Evolutionary conservation across 768 basidiomycete genomes (phyloP).

Genomic region (Macrolepiota fuliginosa): DNA sequence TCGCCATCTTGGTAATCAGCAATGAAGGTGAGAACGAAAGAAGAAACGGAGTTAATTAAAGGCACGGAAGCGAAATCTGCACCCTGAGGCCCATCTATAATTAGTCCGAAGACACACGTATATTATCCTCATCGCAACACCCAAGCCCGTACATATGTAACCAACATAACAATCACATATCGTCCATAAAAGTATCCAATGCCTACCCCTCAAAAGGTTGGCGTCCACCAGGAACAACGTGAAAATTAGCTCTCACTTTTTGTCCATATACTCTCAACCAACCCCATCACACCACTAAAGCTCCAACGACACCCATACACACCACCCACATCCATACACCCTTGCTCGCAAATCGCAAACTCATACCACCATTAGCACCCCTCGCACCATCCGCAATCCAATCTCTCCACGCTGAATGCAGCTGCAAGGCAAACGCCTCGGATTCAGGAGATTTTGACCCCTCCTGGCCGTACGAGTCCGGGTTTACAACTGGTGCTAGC

Average conservation of each 20-base stretch:
- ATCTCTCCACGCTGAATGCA: constrained; percentile 75
- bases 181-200: neutral
- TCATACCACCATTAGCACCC: constrained; percentile 26
- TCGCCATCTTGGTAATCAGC: neutral
- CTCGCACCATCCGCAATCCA: constrained; percentile 59
- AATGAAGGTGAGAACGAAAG: neutral
- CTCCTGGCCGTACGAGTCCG: constrained; percentile 45
- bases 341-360: neutral
- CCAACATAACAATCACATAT: neutral
- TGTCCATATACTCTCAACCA: no score
- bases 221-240: neutral
- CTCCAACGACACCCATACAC: neutral
- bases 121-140: neutral
- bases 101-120: neutral
- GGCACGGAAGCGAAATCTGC: neutral
- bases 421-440: constrained; percentile 74
- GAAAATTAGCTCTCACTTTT: neutral
- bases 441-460: constrained; percentile 68
- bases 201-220: neutral
- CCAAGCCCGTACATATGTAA: neutral
- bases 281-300: neutral
- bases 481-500: constrained; percentile 76
- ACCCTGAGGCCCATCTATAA: neutral
- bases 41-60: neutral
- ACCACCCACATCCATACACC: neutral